These are phyloP conservation scores for Neurospora sp. DNA, from an alignment of 495 filamentous ascomycete genomes.

Conservation along the genomic window DNA sequence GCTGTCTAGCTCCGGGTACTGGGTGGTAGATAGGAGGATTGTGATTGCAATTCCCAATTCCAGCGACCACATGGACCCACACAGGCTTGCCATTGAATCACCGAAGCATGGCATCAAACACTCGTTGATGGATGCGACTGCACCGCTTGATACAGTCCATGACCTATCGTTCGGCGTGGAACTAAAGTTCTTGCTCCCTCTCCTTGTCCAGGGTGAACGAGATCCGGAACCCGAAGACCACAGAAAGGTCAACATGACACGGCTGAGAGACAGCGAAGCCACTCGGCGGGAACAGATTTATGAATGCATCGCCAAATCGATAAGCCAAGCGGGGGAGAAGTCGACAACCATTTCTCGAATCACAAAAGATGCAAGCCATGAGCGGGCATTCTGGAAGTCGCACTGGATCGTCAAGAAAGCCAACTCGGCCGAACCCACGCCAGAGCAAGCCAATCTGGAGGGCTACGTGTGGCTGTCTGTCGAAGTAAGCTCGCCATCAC, in stretches of 20 bases:
- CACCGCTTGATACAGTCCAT: not conserved
- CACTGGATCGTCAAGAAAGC: constrained; percentile 26
- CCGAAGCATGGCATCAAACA: not conserved
- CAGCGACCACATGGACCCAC: not conserved
- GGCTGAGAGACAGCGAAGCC: not conserved
- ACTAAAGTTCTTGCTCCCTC: constrained; percentile 7
- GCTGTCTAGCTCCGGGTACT: not conserved
- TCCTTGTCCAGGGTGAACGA: not conserved
- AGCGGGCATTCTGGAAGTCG: constrained; percentile 17
- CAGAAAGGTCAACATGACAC: not conserved
- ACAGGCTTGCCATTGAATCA: not conserved
- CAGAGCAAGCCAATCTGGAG: constrained; percentile 3
- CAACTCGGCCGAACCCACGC: constrained; percentile 16
- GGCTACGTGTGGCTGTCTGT: constrained; percentile 19
- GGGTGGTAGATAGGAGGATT: not conserved
- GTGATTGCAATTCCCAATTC: not conserved
- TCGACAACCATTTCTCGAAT: constrained; percentile 12
- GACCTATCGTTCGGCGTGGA: constrained; percentile 2
- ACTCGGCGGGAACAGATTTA: constrained; percentile 4
- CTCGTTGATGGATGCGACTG: not conserved
- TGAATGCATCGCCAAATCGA: constrained; percentile 10
- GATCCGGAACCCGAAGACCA: constrained; percentile 1
- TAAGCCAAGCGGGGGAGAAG: constrained; percentile 7
- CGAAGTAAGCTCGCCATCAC: constrained; percentile 21
- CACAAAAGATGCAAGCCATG: not conserved